Evolutionary conservation across 805 yeast genomes (phyloP), one percentile per base, ranked within the genome.

Genomic region (Wickerhamomyces bisporus): DNA sequence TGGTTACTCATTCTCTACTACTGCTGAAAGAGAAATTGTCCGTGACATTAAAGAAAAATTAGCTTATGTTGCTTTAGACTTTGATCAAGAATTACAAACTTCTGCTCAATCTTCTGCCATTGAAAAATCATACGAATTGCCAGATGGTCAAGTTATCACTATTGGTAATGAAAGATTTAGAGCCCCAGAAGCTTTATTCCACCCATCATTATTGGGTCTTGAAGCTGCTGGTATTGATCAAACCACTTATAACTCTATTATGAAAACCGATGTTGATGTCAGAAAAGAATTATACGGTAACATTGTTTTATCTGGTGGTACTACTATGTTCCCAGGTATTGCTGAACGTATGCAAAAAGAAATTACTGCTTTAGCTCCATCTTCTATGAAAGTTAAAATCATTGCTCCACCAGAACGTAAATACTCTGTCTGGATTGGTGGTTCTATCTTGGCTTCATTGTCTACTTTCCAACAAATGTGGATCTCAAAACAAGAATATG

Each of bases 271-370:
- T 74, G 84, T 93, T 60, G 98, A 93, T 74, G 96, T 93, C 58
- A 86, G 98, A 75, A 91, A 86, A 78, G 98, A 91, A 71, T 81
- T 93, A 70, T 93, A 93, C 79, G 94, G 95, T 74, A 93, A 93
- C 84, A 93, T 93, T 64, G 98, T 93, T 67, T 84, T 93, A 93
- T 89, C 98, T 57, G 98, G 98, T 80, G 98, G 98, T 85, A 89
- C 98, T 61, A 93, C 98, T 58, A 88, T 93, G 98, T 93, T 88
- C 96, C 97, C 97, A 73, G 98, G 98, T 77, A 89, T 93, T 70
- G 97, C 97, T 71, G 98, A 93, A 81, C 91, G 98, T 80, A 87
- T 93, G 96, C 98, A 91, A 80, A 91, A 91, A 86, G 98, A 93
- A 78, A 88, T 93, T 64, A 87, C 97, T 59, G 96, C 97, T 60